phyloP scores from a whole-genome alignment of 2,329 filamentous ascomycete species.

The Graphiopsis chlorocephala region DNA sequence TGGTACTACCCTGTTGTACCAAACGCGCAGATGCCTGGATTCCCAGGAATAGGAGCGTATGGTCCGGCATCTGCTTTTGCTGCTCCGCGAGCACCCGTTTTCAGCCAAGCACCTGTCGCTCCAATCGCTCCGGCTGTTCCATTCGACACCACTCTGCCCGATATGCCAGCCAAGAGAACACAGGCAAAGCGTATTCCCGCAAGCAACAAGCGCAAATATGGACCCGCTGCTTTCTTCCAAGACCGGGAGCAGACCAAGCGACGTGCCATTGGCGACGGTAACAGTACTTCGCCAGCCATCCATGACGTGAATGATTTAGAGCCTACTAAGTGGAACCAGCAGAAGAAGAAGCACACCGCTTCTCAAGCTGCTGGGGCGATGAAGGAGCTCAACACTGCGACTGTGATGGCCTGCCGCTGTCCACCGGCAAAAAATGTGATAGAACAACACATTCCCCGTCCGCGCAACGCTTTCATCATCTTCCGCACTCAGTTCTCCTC shows the following conservation, averaged over 20 bases:
- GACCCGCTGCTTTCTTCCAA: not conserved
- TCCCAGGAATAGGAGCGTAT: not conserved
- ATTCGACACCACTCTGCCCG: not conserved
- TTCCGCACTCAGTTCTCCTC: constrained; percentile 15
- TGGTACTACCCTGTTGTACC: not conserved
- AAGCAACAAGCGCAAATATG: constrained; percentile 10
- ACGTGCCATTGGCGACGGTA: not conserved
- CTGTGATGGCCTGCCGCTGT: not conserved
- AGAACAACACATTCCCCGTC: constrained; percentile 11
- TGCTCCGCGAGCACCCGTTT: not conserved
- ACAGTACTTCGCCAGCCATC: not conserved
- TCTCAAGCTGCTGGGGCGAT: not conserved
- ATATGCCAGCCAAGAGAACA: not conserved
- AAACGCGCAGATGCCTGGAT: not conserved
- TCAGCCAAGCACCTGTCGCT: not conserved
- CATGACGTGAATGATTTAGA: not conserved
- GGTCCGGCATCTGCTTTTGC: not conserved
- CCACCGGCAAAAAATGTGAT: too few species aligned
- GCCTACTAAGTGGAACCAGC: too few species aligned
- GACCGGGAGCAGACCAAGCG: constrained; percentile 11
- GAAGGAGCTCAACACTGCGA: constrained; percentile 6
- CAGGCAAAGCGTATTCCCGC: not conserved
- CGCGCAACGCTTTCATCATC: constrained; percentile 20
- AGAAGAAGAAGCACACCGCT: not conserved
- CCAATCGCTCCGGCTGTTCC: not conserved